Percentiles rank a stretch among this genome's conserved stretches.
phyloP scores from a whole-genome alignment of 1,284 basidiomycete genomes.

The Lignosus rhinocerotis region DNA sequence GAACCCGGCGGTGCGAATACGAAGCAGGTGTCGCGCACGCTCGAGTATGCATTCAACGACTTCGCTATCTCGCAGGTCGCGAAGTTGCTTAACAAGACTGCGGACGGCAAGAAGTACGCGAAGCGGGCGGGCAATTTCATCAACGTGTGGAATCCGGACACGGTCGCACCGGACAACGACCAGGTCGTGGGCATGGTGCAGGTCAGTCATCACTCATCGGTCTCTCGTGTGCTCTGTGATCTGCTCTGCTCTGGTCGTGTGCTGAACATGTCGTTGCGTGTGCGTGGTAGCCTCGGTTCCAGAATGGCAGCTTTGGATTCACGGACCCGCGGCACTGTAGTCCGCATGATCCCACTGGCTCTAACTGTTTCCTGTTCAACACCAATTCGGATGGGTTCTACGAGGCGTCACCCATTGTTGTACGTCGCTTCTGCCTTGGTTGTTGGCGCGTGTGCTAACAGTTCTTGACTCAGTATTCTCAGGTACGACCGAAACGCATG shows the following conservation, averaged over 20 bases:
- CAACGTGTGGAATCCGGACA: constrained; percentile 59
- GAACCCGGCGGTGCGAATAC: constrained; percentile 55
- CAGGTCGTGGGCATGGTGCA: constrained; percentile 53
- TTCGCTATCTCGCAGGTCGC: constrained; percentile 67
- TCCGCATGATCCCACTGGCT: constrained; percentile 53
- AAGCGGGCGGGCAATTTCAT: constrained; percentile 56
- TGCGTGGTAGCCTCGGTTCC: constrained; percentile 51
- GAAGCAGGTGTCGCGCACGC: constrained; percentile 59
- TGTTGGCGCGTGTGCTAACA: constrained; percentile 17
- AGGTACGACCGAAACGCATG: constrained; percentile 33
- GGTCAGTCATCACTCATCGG: constrained; percentile 32
- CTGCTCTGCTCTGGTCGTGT: neutral
- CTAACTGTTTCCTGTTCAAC: constrained; percentile 63
- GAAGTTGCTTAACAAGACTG: constrained; percentile 47
- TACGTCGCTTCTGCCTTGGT: constrained; percentile 32
- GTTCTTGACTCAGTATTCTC: constrained; percentile 30
- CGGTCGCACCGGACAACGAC: constrained; percentile 46
- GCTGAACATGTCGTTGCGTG: neutral
- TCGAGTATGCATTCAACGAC: constrained; percentile 65
- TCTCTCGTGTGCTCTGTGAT: too few relatives aligned
- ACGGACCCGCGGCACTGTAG: constrained; percentile 70
- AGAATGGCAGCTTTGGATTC: constrained; percentile 61
- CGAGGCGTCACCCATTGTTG: constrained; percentile 61
- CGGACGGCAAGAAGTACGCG: constrained; percentile 54
- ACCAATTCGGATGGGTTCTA: constrained; percentile 63